A percentile compares a stretch with the other conserved stretches of the same genome.
phyloP scores from a whole-genome alignment of 2,329 filamentous ascomycete species.

The Massarina eburnea region DNA sequence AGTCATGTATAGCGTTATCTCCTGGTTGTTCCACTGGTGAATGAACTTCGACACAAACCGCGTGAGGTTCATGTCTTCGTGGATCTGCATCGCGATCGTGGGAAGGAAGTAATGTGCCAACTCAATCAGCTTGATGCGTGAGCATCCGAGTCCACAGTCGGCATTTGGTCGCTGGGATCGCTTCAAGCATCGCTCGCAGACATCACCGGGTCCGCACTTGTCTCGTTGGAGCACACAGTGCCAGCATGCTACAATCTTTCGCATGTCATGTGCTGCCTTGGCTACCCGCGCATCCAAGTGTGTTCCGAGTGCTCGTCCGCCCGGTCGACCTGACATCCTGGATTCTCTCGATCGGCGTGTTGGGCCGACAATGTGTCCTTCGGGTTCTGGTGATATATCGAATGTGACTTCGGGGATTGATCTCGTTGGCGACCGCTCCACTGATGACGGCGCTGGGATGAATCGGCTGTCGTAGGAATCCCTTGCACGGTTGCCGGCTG shows the following conservation, averaged over 20 bases:
- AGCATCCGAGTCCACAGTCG: constrained; percentile 47
- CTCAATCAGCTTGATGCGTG: constrained; percentile 50
- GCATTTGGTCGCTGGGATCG: constrained; percentile 42
- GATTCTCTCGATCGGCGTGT: constrained; percentile 12
- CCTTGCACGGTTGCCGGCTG: constrained; percentile 18
- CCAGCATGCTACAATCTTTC: constrained; percentile 52
- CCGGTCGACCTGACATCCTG: constrained; percentile 35
- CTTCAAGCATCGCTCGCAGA: constrained; percentile 44
- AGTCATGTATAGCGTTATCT: constrained; percentile 47
- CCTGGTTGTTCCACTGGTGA: constrained; percentile 37
- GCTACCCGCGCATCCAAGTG: constrained; percentile 40
- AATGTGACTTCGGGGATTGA: constrained; percentile 21
- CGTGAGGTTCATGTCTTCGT: constrained; percentile 47
- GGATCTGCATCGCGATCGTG: constrained; percentile 43
- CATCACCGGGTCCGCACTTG: constrained; percentile 45
- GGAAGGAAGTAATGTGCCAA: constrained; percentile 49
- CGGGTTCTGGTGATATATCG: constrained; percentile 30
- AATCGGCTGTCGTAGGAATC: constrained; percentile 10
- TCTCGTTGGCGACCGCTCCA: constrained; percentile 7
- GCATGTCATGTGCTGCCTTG: constrained; percentile 48
- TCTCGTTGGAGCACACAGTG: constrained; percentile 52
- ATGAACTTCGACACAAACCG: constrained; percentile 44
- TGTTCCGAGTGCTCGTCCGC: constrained; percentile 42
- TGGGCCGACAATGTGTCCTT: constrained; percentile 12
- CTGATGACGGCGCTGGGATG: constrained; percentile 8